phyloP scores from a whole-genome alignment of 2,329 filamentous ascomycete species.

The Metarhizium rileyi region DNA sequence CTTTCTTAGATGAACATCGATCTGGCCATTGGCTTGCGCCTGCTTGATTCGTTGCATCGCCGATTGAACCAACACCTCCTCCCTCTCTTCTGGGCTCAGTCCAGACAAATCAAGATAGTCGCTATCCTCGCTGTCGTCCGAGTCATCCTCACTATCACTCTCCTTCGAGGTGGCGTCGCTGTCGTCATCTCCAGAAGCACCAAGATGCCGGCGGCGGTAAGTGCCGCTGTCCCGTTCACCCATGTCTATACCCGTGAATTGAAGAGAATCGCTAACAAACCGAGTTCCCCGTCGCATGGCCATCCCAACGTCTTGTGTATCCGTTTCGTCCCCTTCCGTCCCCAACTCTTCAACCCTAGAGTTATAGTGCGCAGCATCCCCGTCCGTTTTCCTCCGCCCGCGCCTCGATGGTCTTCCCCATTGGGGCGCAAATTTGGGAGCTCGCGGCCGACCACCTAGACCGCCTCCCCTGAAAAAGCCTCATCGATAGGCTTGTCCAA shows the following conservation, averaged over 20 bases:
- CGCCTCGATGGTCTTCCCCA: conserved; percentile 99
- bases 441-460: conserved; percentile 99
- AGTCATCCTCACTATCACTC: conserved; percentile 21
- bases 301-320: conserved; percentile 45
- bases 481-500: conserved; percentile 99
- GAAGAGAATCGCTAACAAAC: conserved; percentile 50
- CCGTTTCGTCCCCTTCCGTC: conserved; percentile 46
- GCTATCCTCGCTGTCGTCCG: conserved; percentile 29
- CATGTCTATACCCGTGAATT: conserved; percentile 51
- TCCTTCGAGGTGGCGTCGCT: conserved; percentile 21
- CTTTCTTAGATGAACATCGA: conserved; percentile 69
- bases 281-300: conserved; percentile 34
- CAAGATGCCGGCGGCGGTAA: conserved; percentile 27
- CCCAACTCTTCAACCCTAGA: conserved; percentile 57
- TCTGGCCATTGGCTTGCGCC: conserved; percentile 65
- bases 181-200: conserved; percentile 20
- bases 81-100: conserved; percentile 51
- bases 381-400: conserved; percentile 55
- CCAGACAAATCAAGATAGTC: conserved; percentile 40
- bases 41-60: conserved; percentile 72
- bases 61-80: conserved; percentile 66
- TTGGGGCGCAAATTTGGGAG: conserved; percentile 87
- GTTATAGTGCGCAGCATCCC: conserved; percentile 29
- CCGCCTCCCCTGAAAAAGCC: conserved; percentile 99
- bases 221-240: conserved; percentile 29